phyloP scores from a whole-genome alignment of 2,329 filamentous ascomycete genomes.

The Leptosphaerulina australis region DNA sequence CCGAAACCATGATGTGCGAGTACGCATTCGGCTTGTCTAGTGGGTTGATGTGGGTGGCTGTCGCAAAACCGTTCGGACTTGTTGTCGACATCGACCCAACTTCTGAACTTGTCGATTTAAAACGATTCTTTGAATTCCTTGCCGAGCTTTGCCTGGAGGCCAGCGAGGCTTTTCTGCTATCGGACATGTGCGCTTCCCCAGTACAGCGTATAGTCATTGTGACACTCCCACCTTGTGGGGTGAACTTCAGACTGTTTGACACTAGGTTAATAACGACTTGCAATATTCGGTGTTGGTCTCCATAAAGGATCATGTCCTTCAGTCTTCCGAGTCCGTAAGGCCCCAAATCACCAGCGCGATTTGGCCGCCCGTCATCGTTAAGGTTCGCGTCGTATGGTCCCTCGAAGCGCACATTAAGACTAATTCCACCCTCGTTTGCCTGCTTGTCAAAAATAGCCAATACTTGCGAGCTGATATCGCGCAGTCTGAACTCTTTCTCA shows the following conservation, averaged over 20 bases:
- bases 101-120: slow-evolving; percentile 42
- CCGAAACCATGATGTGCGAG: slow-evolving; percentile 44
- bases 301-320: slow-evolving; percentile 87
- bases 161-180: slow-evolving; percentile 54
- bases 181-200: slow-evolving; percentile 59
- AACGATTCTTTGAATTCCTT: slow-evolving; percentile 43
- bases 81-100: slow-evolving; percentile 37
- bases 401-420: slow-evolving; percentile 74
- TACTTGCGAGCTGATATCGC: slow-evolving; percentile 83
- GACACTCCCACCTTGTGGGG: slow-evolving; percentile 75
- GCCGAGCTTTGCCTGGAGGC: slow-evolving; percentile 51
- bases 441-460: slow-evolving; percentile 89
- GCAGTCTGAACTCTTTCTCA: slow-evolving; percentile 81
- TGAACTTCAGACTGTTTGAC: slow-evolving; percentile 92
- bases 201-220: slow-evolving; percentile 76
- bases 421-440: slow-evolving; percentile 77
- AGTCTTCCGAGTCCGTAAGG: slow-evolving; percentile 71
- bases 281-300: slow-evolving; percentile 88
- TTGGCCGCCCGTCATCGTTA: slow-evolving; percentile 47
- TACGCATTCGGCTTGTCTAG: slow-evolving; percentile 49
- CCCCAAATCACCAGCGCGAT: slow-evolving; percentile 63
- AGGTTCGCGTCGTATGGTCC: slow-evolving; percentile 52
- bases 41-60: slow-evolving; percentile 54
- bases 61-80: slow-evolving; percentile 42
- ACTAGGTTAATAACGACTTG: slow-evolving; percentile 95